Base-by-base conservation (phyloP, 2,329 filamentous ascomycete genomes). In the Huntiella omanensis region DNA sequence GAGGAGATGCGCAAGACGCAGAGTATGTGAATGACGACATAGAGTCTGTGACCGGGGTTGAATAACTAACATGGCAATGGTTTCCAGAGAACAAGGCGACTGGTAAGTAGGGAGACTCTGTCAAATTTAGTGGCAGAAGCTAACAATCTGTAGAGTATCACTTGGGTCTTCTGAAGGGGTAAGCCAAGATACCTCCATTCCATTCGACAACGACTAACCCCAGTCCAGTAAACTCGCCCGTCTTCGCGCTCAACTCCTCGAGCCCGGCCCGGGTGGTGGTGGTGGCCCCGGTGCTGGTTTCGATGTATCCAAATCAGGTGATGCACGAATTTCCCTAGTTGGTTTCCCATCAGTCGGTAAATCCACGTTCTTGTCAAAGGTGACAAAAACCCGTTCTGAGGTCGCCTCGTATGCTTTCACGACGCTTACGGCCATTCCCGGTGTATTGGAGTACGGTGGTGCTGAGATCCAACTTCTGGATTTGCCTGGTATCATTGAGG, bases 321-420 rank as follows among this genome's bases (percentile, higher is more conserved):
- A 98, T 68, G 91, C 91, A 11, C 78, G 91, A 57, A 96, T 98
- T 64, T 86, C 92, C 1, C 75, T 98, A 2, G 92, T 98, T 46
- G 91, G 91, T n/a, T 98, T 98, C 56, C 91, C 92, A 0, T 98
- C 92, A 0, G 91, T 98, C 44, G 91, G 91, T 60, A 98, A 98
- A 67, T 98, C 91, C 2, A 98, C 91, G 0, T 96, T 98, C 59
- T 62, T 98, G n/a, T 95, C 87, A 42, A 95, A 96, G 59, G 92
- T 98, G 60, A 98, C 91, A 43, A 96, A 94, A 66, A 98, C 92
- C 35, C 86, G 85, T 58, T 94, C 86, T 43, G 88, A 95, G 61
- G 86, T 95, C 22, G 91, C 91, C 1, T 83, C 91, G 0, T 98
- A 98, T 60, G 79, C 88, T 48, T 98, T 98, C 74, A 98, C 91